Conservation (phyloP, 2,329 filamentous ascomycete genomes). For the Paecilomyces fulvus region DNA sequence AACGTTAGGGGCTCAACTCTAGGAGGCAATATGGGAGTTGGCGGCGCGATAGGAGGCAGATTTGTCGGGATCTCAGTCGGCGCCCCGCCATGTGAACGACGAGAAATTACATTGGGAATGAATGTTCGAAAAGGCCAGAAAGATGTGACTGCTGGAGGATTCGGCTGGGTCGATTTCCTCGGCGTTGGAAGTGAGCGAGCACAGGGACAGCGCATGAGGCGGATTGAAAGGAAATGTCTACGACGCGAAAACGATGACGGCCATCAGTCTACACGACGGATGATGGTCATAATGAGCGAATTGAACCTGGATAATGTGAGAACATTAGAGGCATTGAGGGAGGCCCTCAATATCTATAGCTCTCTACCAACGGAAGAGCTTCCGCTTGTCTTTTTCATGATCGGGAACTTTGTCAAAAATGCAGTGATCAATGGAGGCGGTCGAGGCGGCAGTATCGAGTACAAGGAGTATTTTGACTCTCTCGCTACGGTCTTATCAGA, state of each 20-base stretch:
- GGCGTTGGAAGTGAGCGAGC: constrained; percentile 85
- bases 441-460: constrained; percentile 78
- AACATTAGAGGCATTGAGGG: constrained; percentile 72
- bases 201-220: constrained; percentile 72
- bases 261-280: constrained; percentile 33
- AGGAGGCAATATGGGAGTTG: constrained; percentile 71
- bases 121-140: constrained; percentile 37
- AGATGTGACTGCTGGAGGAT: constrained; percentile 59
- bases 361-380: constrained; percentile 53
- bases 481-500: constrained; percentile 75
- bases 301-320: constrained; percentile 76
- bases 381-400: constrained; percentile 72
- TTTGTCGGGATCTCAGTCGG: constrained; percentile 88
- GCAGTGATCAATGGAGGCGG: constrained; percentile 56
- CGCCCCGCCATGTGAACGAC: constrained; percentile 81
- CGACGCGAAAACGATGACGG: constrained; percentile 14
- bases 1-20: constrained; percentile 56
- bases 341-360: constrained; percentile 68
- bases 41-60: constrained; percentile 82
- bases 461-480: constrained; percentile 91
- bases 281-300: constrained; percentile 72
- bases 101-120: constrained; percentile 69
- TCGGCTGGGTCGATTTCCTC: constrained; percentile 96
- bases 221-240: constrained; percentile 64
- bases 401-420: constrained; percentile 69